A percentile compares a stretch with the other conserved stretches of the same genome.
phyloP scores from a whole-genome alignment of 1,284 basidiomycete genomes.

The Naganishia sp. region DNA sequence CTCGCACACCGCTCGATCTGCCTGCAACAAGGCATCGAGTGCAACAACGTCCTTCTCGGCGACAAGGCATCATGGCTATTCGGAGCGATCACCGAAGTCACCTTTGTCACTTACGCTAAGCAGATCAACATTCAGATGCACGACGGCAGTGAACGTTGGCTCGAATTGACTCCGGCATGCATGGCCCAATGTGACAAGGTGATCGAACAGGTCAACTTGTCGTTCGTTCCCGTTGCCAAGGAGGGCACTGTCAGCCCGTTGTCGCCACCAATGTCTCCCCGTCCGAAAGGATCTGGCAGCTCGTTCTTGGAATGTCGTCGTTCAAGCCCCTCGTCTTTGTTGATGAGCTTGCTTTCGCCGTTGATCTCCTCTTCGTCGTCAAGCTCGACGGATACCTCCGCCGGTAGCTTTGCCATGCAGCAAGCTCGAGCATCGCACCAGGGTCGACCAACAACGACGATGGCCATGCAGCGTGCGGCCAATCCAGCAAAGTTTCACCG shows the following conservation, averaged over 20 bases:
- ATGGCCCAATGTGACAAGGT: slow-evolving; percentile 43
- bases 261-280: slow-evolving; percentile 36
- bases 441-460: slow-evolving; percentile 45
- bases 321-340: slow-evolving; percentile 42
- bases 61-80: slow-evolving; percentile 54
- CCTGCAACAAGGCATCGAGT: slow-evolving; percentile 50
- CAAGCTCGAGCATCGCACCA: slow-evolving; percentile 13
- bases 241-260: slow-evolving; percentile 32
- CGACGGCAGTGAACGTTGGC: slow-evolving; percentile 37
- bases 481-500: slow-evolving; percentile 62
- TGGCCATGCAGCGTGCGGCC: slow-evolving; percentile 39
- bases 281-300: slow-evolving; percentile 18
- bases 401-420: not conserved
- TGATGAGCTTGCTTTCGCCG: slow-evolving; percentile 50
- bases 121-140: slow-evolving; percentile 46
- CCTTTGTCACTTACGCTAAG: slow-evolving; percentile 39
- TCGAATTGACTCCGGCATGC: slow-evolving; percentile 41
- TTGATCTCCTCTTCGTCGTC: slow-evolving; percentile 39
- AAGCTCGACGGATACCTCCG: slow-evolving; percentile 9
- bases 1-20: slow-evolving; percentile 50
- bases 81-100: slow-evolving; percentile 44
- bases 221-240: slow-evolving; percentile 43
- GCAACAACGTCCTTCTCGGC: slow-evolving; percentile 51
- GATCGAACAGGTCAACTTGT: slow-evolving; percentile 50
- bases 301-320: slow-evolving; percentile 26